A percentile compares a stretch with the other conserved stretches of the same genome.
These are phyloP conservation scores for Neospora caninum DNA, from an alignment of 169 alveolate genomes.

Conservation along the genomic window DNA sequence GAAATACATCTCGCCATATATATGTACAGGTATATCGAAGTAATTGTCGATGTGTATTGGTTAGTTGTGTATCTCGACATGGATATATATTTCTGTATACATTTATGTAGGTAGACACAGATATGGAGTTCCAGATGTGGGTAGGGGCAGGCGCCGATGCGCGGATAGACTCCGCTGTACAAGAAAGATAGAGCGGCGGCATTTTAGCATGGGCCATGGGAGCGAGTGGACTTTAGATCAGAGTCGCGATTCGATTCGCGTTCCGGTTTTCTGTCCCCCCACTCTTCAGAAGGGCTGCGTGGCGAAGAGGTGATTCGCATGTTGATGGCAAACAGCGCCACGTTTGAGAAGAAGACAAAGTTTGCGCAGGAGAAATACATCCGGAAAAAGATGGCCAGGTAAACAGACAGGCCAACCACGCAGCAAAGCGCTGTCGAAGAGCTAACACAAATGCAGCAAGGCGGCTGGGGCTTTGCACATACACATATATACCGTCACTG, in stretches of 20 bases:
- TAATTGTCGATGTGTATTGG: too few species aligned
- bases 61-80: not conserved
- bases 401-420: not conserved
- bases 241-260: too few species aligned
- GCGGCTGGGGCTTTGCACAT: not conserved
- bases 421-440: not conserved
- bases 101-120: not conserved
- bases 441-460: not conserved
- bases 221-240: too few species aligned
- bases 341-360: not conserved
- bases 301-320: constrained; percentile 22
- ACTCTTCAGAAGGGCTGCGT: constrained; percentile 1
- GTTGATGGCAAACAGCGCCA: not conserved
- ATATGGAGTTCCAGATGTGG: too few species aligned
- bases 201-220: too few species aligned
- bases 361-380: constrained; percentile 20
- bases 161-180: too few species aligned
- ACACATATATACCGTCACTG: not conserved
- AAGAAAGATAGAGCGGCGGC: too few species aligned
- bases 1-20: not conserved
- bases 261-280: too few species aligned
- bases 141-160: too few species aligned
- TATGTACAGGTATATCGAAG: not conserved
- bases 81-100: not conserved
- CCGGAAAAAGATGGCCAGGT: constrained; percentile 25